Conservation (phyloP, 192 early-diverging fungal species). For the Entophlyctis helioformis region DNA sequence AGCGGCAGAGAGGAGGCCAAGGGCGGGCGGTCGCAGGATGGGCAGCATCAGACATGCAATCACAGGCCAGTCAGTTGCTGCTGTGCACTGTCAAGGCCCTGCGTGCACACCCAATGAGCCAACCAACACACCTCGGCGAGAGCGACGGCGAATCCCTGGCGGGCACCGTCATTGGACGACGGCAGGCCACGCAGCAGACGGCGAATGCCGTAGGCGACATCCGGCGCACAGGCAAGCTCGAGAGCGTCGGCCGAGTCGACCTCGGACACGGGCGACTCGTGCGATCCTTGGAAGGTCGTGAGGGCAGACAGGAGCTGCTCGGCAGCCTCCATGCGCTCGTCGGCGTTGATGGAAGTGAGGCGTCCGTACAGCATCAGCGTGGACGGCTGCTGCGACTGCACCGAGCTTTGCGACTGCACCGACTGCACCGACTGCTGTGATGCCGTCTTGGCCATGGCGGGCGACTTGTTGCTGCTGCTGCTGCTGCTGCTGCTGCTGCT, state of each 20-base stretch:
- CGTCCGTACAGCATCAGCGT: slow-evolving; percentile 65
- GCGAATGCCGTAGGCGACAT: slow-evolving; percentile 76
- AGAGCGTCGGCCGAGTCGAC: slow-evolving; percentile 47
- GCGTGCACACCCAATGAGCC: too few relatives aligned
- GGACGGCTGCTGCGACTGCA: too few relatives aligned
- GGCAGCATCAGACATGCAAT: too few relatives aligned
- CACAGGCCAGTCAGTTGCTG: too few relatives aligned
- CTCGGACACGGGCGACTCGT: slow-evolving; percentile 6
- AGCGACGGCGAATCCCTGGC: slow-evolving; percentile 92
- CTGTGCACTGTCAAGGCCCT: too few relatives aligned
- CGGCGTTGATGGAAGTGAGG: slow-evolving; percentile 63
- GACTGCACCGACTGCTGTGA: too few relatives aligned
- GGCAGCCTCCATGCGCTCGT: slow-evolving; percentile 53
- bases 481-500: too few relatives aligned
- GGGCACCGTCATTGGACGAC: slow-evolving; percentile 71
- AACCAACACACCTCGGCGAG: slow-evolving; percentile 71
- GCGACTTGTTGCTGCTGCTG: too few relatives aligned
- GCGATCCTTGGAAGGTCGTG: slow-evolving; percentile 12
- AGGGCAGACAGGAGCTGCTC: slow-evolving; percentile 27
- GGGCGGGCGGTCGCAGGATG: too few relatives aligned
- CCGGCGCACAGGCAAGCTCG: slow-evolving; percentile 54
- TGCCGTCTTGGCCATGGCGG: too few relatives aligned
- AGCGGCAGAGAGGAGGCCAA: too few relatives aligned
- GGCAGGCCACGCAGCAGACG: slow-evolving; percentile 83
- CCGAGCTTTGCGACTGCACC: too few relatives aligned